Evolutionary conservation across 2,329 filamentous ascomycete species (phyloP).

Genomic region (Xylaria digitata): DNA sequence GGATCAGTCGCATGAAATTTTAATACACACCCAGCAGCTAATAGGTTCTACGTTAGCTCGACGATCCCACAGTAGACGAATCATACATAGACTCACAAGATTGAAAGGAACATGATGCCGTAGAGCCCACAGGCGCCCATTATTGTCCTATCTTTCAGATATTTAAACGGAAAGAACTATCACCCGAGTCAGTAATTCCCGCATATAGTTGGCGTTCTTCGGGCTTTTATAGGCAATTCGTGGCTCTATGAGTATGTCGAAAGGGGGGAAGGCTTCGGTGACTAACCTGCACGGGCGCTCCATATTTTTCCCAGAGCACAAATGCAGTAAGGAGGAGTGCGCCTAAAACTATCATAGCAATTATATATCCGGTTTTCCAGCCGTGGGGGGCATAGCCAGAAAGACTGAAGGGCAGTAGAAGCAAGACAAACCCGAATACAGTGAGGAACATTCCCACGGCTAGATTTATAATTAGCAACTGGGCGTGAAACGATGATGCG

Average conservation of each 20-base stretch:
- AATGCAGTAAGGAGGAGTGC: constrained; percentile 2
- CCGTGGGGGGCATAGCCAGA: constrained; percentile 15
- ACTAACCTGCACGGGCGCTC: constrained; percentile 16
- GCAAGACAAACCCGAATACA: constrained; percentile 54
- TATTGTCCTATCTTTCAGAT: constrained; percentile 21
- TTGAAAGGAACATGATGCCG: constrained; percentile 23
- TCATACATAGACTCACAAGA: constrained; percentile 4
- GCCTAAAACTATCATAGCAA: constrained; percentile 21
- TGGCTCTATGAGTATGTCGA: too few relatives aligned
- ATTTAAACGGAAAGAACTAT: constrained; percentile 23
- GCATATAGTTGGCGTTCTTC: too few relatives aligned
- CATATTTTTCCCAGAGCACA: constrained; percentile 21
- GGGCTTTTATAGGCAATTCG: too few relatives aligned
- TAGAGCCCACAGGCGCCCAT: constrained; percentile 18
- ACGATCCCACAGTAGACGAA: background rate
- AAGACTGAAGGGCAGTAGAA: constrained; percentile 16
- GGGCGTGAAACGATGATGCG: background rate
- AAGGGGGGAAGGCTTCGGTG: too few relatives aligned
- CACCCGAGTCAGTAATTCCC: too few relatives aligned
- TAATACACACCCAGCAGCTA: constrained; percentile 23
- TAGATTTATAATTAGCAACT: constrained; percentile 30
- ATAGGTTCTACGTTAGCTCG: background rate
- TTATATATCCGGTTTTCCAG: constrained; percentile 20
- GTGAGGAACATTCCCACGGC: constrained; percentile 64
- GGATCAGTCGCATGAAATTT: too few relatives aligned